A percentile compares a stretch with the other conserved stretches of the same genome.
These are phyloP conservation scores for Pythium biforme DNA, from an alignment of 352 stramenopile species.

Conservation along the genomic window DNA sequence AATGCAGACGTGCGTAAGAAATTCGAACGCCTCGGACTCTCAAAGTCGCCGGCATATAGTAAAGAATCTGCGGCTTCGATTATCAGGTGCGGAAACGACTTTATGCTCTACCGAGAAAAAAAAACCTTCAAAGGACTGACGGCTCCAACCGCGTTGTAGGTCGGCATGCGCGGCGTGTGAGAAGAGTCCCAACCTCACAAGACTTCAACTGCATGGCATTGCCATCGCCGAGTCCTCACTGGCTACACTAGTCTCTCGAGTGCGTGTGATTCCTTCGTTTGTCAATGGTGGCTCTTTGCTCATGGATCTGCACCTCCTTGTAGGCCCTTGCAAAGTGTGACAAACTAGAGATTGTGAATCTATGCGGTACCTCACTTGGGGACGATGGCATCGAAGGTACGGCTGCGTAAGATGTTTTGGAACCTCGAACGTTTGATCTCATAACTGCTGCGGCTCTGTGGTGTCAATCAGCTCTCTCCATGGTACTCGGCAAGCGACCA, in stretches of 20 bases:
- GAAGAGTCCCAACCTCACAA: slow-evolving; percentile 14
- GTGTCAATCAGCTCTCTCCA: background rate
- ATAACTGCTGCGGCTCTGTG: background rate
- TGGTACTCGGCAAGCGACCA: slow-evolving; percentile 38
- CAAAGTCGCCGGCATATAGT: slow-evolving; percentile 41
- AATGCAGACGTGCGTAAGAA: slow-evolving; percentile 53
- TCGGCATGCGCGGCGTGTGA: slow-evolving; percentile 6
- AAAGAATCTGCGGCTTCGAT: slow-evolving; percentile 33
- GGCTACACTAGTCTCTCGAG: slow-evolving; percentile 13
- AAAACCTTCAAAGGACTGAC: background rate
- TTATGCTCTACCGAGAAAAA: no score
- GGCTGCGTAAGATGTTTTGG: slow-evolving; percentile 26
- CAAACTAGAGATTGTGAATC: slow-evolving; percentile 19
- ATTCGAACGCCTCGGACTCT: slow-evolving; percentile 56
- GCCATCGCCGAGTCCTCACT: background rate
- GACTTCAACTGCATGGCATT: slow-evolving; percentile 22
- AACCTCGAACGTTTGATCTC: background rate
- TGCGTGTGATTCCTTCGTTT: no score
- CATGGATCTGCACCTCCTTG: background rate
- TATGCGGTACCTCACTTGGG: slow-evolving; percentile 4
- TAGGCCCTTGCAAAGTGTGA: slow-evolving; percentile 18
- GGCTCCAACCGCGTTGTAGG: background rate
- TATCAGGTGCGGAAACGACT: slow-evolving; percentile 29
- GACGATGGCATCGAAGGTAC: slow-evolving; percentile 24
- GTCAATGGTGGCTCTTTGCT: background rate